These are phyloP conservation scores for Citrus glauca DNA, from an alignment of 345 rosid genomes.

Conservation along the genomic window DNA sequence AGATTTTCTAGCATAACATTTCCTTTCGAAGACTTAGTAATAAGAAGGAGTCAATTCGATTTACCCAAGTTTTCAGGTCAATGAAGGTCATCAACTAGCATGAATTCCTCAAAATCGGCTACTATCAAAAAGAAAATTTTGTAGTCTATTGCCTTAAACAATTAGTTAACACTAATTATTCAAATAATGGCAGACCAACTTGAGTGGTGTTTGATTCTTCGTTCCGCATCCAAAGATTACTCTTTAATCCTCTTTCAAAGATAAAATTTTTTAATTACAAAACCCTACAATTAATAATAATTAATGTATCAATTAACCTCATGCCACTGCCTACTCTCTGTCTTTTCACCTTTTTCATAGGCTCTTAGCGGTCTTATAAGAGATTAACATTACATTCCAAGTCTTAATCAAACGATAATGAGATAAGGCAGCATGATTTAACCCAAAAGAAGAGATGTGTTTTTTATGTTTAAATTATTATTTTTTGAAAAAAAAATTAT, in stretches of 20 bases:
- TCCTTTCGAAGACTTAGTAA: background rate
- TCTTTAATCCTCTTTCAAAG: constrained; percentile 5
- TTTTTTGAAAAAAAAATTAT: too few species aligned
- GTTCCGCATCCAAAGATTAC: constrained; percentile 23
- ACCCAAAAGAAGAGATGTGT: constrained; percentile 19
- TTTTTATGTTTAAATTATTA: background rate
- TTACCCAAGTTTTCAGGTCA: constrained; percentile 14
- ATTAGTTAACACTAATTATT: background rate
- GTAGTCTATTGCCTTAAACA: background rate
- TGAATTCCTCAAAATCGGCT: constrained; percentile 6
- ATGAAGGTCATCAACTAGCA: constrained; percentile 15
- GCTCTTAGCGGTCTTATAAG: background rate
- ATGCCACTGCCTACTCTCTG: background rate
- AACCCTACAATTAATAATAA: background rate
- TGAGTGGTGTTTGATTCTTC: constrained; percentile 32
- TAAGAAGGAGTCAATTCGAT: constrained; percentile 19
- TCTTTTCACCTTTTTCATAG: background rate
- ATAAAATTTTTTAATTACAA: background rate
- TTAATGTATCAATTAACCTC: background rate
- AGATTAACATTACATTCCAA: background rate
- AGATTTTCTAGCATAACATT: background rate
- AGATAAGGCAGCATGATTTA: constrained; percentile 19
- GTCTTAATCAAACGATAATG: constrained; percentile 1
- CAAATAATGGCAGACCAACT: constrained; percentile 44
- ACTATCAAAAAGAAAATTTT: background rate